phyloP scores from a whole-genome alignment of 2,329 filamentous ascomycete genomes.

The Aspergillus sp. region DNA sequence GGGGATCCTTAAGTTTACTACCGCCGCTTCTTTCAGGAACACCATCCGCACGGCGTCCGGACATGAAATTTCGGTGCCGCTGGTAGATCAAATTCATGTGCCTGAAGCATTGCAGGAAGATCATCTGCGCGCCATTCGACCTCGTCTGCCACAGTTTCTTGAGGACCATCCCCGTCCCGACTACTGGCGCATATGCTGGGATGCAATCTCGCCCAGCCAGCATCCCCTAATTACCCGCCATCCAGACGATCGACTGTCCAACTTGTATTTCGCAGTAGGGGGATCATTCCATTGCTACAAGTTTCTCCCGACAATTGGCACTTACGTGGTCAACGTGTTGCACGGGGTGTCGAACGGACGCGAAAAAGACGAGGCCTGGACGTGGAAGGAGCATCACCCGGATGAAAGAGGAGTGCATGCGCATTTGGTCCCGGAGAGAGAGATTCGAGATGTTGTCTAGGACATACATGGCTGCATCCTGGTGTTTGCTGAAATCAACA shows the following conservation, averaged over 20 bases:
- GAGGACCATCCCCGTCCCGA: slow-evolving; percentile 35
- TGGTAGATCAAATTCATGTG: slow-evolving; percentile 47
- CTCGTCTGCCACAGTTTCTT: slow-evolving; percentile 32
- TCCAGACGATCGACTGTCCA: slow-evolving; percentile 51
- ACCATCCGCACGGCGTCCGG: slow-evolving; percentile 51
- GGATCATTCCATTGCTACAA: slow-evolving; percentile 68
- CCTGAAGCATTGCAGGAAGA: slow-evolving; percentile 47
- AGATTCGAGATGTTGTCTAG: slow-evolving; percentile 25
- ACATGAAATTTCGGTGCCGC: slow-evolving; percentile 56
- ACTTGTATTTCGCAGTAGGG: slow-evolving; percentile 62
- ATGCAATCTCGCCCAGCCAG: slow-evolving; percentile 62
- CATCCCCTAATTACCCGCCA: slow-evolving; percentile 61
- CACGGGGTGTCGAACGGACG: slow-evolving; percentile 46
- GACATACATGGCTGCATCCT: neutral
- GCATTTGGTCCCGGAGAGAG: slow-evolving; percentile 28
- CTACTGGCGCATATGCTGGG: slow-evolving; percentile 57
- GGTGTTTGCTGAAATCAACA: neutral
- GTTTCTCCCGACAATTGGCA: slow-evolving; percentile 64
- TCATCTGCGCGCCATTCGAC: slow-evolving; percentile 28
- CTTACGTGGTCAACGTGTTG: slow-evolving; percentile 50
- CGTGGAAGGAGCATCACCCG: slow-evolving; percentile 21
- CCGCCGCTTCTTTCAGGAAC: slow-evolving; percentile 61
- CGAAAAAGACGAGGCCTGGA: slow-evolving; percentile 36
- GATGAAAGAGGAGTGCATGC: slow-evolving; percentile 31
- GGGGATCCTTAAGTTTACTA: slow-evolving; percentile 63